Base-by-base conservation (phyloP, 1,284 basidiomycete genomes). In the Leccinum brunneo-olivaceum region DNA sequence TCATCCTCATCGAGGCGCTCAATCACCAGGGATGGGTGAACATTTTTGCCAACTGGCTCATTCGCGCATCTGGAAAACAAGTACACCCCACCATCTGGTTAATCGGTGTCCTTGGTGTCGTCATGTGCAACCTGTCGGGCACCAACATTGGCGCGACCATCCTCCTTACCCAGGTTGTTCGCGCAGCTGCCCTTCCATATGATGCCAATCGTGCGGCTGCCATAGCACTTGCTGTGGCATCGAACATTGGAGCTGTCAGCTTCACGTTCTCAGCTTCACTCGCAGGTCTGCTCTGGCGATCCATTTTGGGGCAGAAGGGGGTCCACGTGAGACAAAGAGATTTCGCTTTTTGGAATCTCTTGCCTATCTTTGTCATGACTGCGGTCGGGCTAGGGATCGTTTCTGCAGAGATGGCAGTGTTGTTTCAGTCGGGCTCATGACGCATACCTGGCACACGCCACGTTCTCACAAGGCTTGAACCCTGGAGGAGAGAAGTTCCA, bases 141-240 rank as follows among this genome's bases (percentile, higher is more conserved):
- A 97, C 94, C 9, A 97, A 97, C 62, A 97, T 98, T 45, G 95
- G 94, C 32, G 89, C 91, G 2, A 97, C 94, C 0, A 95, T 98
- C 58, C 73, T 98, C 21, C 77, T 97, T 18, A 79, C 81, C 34
- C 72, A 81, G 34, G 72, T 82, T 27, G 55, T 65, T 28, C 49
- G 57, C 16, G 64, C 61, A 16, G 65, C 62, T 18, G 45, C 41
- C 2, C 45, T 63, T 10, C 46, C 51, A 19, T 27, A 44, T 15
- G 44, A 49, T 20, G 44, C 54, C 33, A 47, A 67, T 29, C 60
- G 63, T n/a, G 71, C 65, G 42, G 62, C 69, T 30, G 61, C 73
- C 33, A 82, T 77, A 57, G 70, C 84, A 4, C 73, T 89, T n/a
- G 87, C 87, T 0, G 63, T 89, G 10, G 88, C 89, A 1, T 87